Percentiles rank a stretch among this genome's conserved stretches.
phyloP scores from a whole-genome alignment of 2,329 filamentous ascomycete genomes.

The Pseudophaeomoniella oleicola region DNA sequence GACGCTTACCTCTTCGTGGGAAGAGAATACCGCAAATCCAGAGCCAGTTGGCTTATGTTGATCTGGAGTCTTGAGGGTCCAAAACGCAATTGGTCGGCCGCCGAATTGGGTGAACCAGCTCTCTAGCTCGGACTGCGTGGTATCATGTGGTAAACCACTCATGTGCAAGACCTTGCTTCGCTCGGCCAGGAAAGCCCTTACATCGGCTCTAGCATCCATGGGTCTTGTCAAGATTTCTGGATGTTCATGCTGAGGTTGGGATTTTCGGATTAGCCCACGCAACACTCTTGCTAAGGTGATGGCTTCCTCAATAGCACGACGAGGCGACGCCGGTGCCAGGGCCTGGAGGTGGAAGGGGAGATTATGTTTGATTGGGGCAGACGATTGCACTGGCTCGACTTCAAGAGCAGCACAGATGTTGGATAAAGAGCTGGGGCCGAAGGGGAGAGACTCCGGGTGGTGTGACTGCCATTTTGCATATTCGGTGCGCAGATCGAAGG shows the following conservation, averaged over 20 bases:
- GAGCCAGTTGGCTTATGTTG: constrained; percentile 99
- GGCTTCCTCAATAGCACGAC: constrained; percentile 93
- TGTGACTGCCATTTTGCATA: constrained; percentile 98
- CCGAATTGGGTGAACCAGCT: constrained; percentile 99
- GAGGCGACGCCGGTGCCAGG: constrained; percentile 83
- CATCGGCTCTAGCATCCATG: constrained; percentile 93
- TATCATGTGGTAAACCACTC: constrained; percentile 93
- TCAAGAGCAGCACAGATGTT: constrained; percentile 98
- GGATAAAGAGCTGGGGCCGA: constrained; percentile 84
- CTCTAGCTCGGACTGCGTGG: constrained; percentile 94
- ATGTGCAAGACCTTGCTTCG: constrained; percentile 97
- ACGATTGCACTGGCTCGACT: constrained; percentile 93
- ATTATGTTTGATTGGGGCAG: constrained; percentile 96
- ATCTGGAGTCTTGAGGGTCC: constrained; percentile 93
- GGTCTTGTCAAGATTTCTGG: constrained; percentile 87
- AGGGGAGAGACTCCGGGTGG: constrained; percentile 92
- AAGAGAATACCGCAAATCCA: constrained; percentile 96
- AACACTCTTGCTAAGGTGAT: constrained; percentile 88
- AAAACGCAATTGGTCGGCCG: constrained; percentile 94
- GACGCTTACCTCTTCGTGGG: constrained; percentile 93
- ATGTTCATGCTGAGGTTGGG: constrained; percentile 83
- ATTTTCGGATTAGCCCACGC: constrained; percentile 86
- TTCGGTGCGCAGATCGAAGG: constrained; percentile 91
- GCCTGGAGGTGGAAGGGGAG: constrained; percentile 95
- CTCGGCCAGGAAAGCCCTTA: constrained; percentile 88